Evolutionary conservation across 2,329 filamentous ascomycete species (phyloP).

Genomic region (Aspergillus jensenii): DNA sequence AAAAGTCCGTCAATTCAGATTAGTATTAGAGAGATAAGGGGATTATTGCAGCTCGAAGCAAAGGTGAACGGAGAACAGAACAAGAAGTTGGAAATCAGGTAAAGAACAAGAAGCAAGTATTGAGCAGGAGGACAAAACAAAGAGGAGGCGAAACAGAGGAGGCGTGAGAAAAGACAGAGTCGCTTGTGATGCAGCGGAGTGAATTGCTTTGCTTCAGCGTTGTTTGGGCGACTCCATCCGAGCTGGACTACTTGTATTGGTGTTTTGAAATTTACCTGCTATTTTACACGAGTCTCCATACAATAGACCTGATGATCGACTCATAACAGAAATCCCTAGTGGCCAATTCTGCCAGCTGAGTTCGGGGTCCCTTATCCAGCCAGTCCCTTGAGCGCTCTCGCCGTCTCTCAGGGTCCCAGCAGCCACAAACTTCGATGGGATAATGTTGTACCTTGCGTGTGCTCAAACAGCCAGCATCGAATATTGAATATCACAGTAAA

Average conservation of each 20-base stretch:
- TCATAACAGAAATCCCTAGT: not conserved
- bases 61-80: conserved; percentile 7
- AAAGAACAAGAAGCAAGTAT: conserved; percentile 4
- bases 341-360: no score
- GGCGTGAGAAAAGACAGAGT: conserved; percentile 2
- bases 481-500: not conserved
- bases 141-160: conserved; percentile 4
- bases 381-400: no score
- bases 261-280: conserved; percentile 5
- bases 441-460: not conserved
- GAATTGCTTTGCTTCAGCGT: conserved; percentile 3
- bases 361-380: no score
- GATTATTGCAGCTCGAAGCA: not conserved
- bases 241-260: not conserved
- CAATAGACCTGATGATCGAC: not conserved
- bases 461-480: not conserved
- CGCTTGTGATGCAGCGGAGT: conserved; percentile 11
- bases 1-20: conserved; percentile 12
- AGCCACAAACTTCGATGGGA: not conserved
- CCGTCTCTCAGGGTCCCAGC: no score
- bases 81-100: conserved; percentile 3
- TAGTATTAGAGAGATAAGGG: conserved; percentile 10
- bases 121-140: conserved; percentile 2
- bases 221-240: conserved; percentile 11
- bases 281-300: not conserved